phyloP scores from a whole-genome alignment of 1,139 yeast species.

The Protomyces pachydermus region DNA sequence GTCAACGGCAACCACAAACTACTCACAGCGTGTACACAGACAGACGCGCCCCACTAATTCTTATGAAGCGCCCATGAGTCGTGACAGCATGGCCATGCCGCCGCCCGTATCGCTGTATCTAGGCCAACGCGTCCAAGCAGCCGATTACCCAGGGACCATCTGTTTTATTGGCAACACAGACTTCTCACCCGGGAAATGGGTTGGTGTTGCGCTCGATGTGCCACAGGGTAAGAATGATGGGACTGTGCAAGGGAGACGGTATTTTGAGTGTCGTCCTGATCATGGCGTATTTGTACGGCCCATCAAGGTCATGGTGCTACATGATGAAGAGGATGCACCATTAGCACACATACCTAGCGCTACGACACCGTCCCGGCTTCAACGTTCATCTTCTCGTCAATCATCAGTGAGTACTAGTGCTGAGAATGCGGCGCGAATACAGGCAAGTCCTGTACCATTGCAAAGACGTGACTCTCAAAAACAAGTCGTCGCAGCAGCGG shows the following conservation, averaged over 20 bases:
- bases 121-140: conserved; percentile 19
- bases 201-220: conserved; percentile 63
- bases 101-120: not conserved
- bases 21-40: not conserved
- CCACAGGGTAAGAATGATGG: conserved; percentile 77
- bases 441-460: not conserved
- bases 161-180: conserved; percentile 31
- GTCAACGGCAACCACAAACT: not conserved
- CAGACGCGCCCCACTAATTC: not conserved
- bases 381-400: not conserved
- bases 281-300: conserved; percentile 49
- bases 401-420: not conserved
- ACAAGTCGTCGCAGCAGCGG: no score
- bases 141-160: conserved; percentile 29
- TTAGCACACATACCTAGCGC: not conserved
- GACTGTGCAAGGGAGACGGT: conserved; percentile 55
- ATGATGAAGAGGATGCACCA: not conserved
- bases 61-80: not conserved
- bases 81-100: not conserved
- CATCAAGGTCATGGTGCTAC: not conserved
- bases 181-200: conserved; percentile 48
- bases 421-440: not conserved
- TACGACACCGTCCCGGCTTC: not conserved
- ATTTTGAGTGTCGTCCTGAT: conserved; percentile 51
- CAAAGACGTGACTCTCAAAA: not conserved